Conservation (phyloP, 1,139 yeast genomes). For the Debaryomyces fabryi region DNA sequence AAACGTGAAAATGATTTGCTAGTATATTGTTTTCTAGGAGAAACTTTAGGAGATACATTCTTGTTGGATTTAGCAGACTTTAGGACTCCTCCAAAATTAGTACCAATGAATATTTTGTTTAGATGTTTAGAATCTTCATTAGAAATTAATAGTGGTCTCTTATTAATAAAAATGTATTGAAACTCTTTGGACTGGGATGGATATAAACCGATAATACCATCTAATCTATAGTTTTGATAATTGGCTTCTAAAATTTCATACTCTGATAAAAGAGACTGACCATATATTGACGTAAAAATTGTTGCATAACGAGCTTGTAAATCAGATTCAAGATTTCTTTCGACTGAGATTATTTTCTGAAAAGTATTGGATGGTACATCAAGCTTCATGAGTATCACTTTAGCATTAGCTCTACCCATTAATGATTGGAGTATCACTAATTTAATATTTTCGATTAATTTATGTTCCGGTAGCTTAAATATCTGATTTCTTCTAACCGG, state of each 20-base stretch:
- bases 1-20: conserved; percentile 9
- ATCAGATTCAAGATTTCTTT: neutral
- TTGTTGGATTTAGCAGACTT: neutral
- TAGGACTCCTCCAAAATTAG: neutral
- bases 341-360: conserved; percentile 8
- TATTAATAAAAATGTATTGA: conserved; percentile 54
- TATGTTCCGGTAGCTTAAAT: conserved; percentile 22
- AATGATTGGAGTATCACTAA: conserved; percentile 35
- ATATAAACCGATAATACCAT: conserved; percentile 31
- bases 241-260: conserved; percentile 24
- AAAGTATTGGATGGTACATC: conserved; percentile 10
- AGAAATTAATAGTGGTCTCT: conserved; percentile 29
- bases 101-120: conserved; percentile 26
- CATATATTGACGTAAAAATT: conserved; percentile 22
- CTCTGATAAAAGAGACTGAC: conserved; percentile 16
- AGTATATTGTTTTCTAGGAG: neutral
- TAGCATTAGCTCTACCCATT: conserved; percentile 27
- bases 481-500: conserved; percentile 58
- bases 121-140: conserved; percentile 27
- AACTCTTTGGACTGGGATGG: conserved; percentile 35
- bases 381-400: conserved; percentile 21
- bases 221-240: conserved; percentile 26
- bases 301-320: conserved; percentile 5
- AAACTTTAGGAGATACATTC: neutral
- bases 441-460: conserved; percentile 35